Evolutionary conservation across 768 basidiomycete species (phyloP), one percentile per base, ranked within the genome.

Genomic region (Rhodotorula taiwanensis): DNA sequence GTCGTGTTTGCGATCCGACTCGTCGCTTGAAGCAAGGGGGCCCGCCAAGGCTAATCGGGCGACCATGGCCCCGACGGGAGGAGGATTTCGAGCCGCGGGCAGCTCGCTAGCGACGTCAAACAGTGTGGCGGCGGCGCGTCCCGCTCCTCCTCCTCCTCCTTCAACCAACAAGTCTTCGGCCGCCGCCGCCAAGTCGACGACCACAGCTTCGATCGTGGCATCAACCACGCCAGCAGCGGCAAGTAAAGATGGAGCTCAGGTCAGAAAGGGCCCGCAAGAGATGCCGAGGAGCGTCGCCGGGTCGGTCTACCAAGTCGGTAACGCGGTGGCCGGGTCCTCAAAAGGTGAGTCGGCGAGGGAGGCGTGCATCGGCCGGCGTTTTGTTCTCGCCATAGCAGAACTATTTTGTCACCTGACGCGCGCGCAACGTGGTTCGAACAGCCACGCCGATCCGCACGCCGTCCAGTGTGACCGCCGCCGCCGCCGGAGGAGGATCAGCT

Each of bases 201-300:
- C n/a, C n/a, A n/a, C n/a, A n/a, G n/a, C n/a, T n/a, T n/a, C n/a
- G 25, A 43, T 21, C 41, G 27, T 14, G 7, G 5, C 51, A 14
- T 6, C 21, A 3, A 21, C 20, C 50, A 5, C 50, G 7, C 33
- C 52, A 16, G 25, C 13, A 27, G 5, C 47, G 6, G 25, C 52
- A 6, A 14, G 31, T 3, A 7, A 33, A 11, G 31, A 13, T 18
- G 4, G n/a, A n/a, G 56, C 31, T 18, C 14, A 15, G 20, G 28
- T 11, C 1, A 31, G 14, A 1, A 34, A 16, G 21, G 49, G 48
- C 0, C 30, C 30, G 41, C 27, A 13, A 16, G 57, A 52, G 33
- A 52, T 59, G 58, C 42, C 58, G 8, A 33, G 51, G 9, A 52
- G 50, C 1, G 58, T 59, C 13, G 23, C 58, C 4, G 51, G 58